Evolutionary conservation across 176 grass and related monocot genomes (phyloP), one percentile per base, ranked within the genome.

Genomic region (Pontederia crassipes): DNA sequence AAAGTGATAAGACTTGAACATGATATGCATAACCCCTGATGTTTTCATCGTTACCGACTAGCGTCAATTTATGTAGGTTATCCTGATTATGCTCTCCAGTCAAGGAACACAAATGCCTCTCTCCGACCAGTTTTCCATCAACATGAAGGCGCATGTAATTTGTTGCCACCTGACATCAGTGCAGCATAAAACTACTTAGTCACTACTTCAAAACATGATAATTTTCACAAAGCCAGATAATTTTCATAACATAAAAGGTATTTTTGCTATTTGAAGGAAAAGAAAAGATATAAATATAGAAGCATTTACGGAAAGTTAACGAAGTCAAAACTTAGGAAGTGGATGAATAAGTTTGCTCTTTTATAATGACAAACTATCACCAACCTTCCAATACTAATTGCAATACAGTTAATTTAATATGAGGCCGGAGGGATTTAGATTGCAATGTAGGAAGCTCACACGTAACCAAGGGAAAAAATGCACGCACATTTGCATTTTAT

Each of bases 1-100:
- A 58, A 52, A 68, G 55, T 81, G 68, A 67, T 59, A 72, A 78
- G 50, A 88, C 68, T 59, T 88, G 63, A 26, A 85, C 77, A 74
- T 88, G 76, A 79, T 83, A 97, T 40, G 76, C 66, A 72, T 83
- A 92, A 45, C 84, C 87, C 66, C 87, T 70, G n/a, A 97, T 59
- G 11, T 88, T 85, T 46, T 51, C 68, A 68, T 71, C 55, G 11
- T 61, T 88, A 76, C 93, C 93, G 77, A 88, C 48, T 65, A 91
- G 65, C 26, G 3, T 79, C 3, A 85, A 74, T 69, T 75, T 46
- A 59, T 74, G 78, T 55, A 65, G 49, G 71, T 69, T 61, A 61
- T 92, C 66, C 45, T 59, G 74, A 54, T 16, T 14, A 20, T 61
- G 46, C 52, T 72, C 55, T 29, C 64, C 67, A 24, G 60, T 76